These are phyloP conservation scores for Pseudocercospora fuligena DNA, from an alignment of 2,329 filamentous ascomycete species.

Conservation along the genomic window DNA sequence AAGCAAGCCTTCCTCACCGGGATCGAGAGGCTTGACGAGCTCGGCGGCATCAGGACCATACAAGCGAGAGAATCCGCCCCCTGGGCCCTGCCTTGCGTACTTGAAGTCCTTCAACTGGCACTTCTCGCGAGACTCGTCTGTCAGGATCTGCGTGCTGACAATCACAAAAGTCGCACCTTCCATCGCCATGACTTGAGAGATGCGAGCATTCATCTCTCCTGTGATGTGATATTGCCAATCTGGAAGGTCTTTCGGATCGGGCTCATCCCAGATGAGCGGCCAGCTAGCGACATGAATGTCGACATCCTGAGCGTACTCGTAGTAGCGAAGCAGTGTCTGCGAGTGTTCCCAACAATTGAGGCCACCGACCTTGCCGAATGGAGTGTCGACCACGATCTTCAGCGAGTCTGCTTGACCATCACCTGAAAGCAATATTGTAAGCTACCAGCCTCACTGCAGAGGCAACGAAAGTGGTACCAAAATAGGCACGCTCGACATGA, in stretches of 20 bases:
- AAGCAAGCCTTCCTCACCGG: conserved; percentile 16
- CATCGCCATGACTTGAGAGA: conserved; percentile 19
- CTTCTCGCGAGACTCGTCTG: conserved; percentile 5
- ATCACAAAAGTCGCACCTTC: conserved; percentile 20
- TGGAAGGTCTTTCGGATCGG: not conserved
- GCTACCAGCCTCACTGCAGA: not conserved
- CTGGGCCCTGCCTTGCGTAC: conserved; percentile 11
- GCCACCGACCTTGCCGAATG: conserved; percentile 29
- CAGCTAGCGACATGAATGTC: conserved; percentile 20
- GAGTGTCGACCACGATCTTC: conserved; percentile 49
- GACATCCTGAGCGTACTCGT: conserved; percentile 19
- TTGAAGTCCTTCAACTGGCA: conserved; percentile 14
- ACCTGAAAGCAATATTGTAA: conserved; percentile 27
- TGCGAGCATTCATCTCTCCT: conserved; percentile 13
- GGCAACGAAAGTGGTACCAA: conserved; percentile 36
- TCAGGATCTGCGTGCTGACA: conserved; percentile 15
- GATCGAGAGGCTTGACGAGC: conserved; percentile 12
- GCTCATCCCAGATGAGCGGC: conserved; percentile 16
- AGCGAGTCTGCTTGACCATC: conserved; percentile 59
- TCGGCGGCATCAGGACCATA: conserved; percentile 15
- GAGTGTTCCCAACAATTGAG: conserved; percentile 38
- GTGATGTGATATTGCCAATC: conserved; percentile 20
- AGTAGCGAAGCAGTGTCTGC: conserved; percentile 19
- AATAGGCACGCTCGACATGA: conserved; percentile 61
- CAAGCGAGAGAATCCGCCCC: conserved; percentile 18